A percentile compares a stretch with the other conserved stretches of the same genome.
These are phyloP conservation scores for Syncephalastrum monosporum DNA, from an alignment of 371 early-diverging fungal species.

Conservation along the genomic window DNA sequence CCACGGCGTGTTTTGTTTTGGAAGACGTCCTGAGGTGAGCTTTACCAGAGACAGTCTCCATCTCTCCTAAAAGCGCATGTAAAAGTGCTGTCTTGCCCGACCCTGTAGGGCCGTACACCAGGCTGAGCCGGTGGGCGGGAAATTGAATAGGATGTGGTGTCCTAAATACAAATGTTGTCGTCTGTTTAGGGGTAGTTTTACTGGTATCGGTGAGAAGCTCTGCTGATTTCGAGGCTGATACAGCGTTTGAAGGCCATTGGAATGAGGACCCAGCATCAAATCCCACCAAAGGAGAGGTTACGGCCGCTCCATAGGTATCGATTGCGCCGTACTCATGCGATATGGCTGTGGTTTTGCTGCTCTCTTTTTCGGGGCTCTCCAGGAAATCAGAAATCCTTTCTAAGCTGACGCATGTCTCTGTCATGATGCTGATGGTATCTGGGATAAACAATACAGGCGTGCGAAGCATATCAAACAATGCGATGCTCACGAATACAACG, in stretches of 20 bases:
- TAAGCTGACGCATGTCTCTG: slow-evolving; percentile 52
- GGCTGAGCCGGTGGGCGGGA: slow-evolving; percentile 57
- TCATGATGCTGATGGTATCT: slow-evolving; percentile 24
- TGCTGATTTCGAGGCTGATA: too few species aligned
- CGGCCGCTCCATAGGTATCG: slow-evolving; percentile 5
- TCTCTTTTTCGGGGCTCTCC: slow-evolving; percentile 48
- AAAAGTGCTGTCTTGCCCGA: slow-evolving; percentile 68
- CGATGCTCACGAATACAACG: slow-evolving; percentile 63
- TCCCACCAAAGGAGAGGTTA: slow-evolving; percentile 38
- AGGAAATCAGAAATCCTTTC: slow-evolving; percentile 53
- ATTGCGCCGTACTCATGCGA: slow-evolving; percentile 11
- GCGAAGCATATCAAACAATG: slow-evolving; percentile 56
- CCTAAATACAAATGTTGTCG: slow-evolving; percentile 14
- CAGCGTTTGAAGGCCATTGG: slow-evolving; percentile 37
- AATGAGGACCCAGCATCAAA: slow-evolving; percentile 42
- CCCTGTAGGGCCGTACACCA: slow-evolving; percentile 75
- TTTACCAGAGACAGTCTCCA: slow-evolving; percentile 55
- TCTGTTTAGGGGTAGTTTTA: not conserved
- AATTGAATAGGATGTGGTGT: slow-evolving; percentile 44
- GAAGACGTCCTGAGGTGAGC: slow-evolving; percentile 7
- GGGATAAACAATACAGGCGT: slow-evolving; percentile 54
- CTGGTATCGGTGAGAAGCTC: too few species aligned
- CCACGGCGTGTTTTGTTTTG: slow-evolving; percentile 46
- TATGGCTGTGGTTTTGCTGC: slow-evolving; percentile 17
- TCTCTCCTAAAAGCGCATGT: slow-evolving; percentile 69